Base-by-base conservation (phyloP, 164 flowering plant genomes). In the Umbilicus rupestris region DNA sequence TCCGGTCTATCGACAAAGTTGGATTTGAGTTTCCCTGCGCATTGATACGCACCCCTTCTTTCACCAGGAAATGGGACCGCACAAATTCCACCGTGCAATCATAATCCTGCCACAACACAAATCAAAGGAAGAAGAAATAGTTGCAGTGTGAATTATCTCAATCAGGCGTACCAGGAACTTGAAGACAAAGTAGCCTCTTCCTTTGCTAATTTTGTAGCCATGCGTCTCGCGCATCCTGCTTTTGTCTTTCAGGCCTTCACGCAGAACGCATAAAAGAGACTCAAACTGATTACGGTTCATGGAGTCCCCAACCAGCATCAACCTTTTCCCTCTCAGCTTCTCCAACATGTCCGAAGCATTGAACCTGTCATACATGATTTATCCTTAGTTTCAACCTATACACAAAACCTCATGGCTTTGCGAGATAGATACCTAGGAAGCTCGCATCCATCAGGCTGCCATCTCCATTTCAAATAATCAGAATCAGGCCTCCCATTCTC, bases 241-340 rank as follows among this genome's bases (percentile, higher is more conserved):
- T 75, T 84, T 87, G 76, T 94, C 69, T 12, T 75, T 58, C 31
- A 94, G 76, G 31, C 89, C 91, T 79, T 85, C 90, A 24, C 85
- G 85, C 0, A 94, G 83, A 66, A 94, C 79, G 76, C 98, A 94
- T 22, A 94, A 78, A 16, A 94, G 77, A 14, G 98, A 94, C 78
- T 90, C 98, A 74, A 86, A 94, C 82, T 90, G 97, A 73, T 90
- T 94, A 5, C 98, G 79, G 79, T 90, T 94, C 96, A 94, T 84
- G 39, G 98, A 94, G 69, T 94, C 98, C 63, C 98, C 98, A 67
- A 94, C 90, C 49, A 90, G 84, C 90, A 89, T 78, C 70, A 94
- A 74, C 79, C 82, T 82, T 77, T 89, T 94, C 72, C 95, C 96
- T 68, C 91, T 82, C n/a, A 94, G 71, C 70, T 85, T 86, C 78